Percentiles rank a stretch among this genome's conserved stretches.
Conservation (phyloP, 352 stramenopile species). For the Globisporangium emineosum region DNA sequence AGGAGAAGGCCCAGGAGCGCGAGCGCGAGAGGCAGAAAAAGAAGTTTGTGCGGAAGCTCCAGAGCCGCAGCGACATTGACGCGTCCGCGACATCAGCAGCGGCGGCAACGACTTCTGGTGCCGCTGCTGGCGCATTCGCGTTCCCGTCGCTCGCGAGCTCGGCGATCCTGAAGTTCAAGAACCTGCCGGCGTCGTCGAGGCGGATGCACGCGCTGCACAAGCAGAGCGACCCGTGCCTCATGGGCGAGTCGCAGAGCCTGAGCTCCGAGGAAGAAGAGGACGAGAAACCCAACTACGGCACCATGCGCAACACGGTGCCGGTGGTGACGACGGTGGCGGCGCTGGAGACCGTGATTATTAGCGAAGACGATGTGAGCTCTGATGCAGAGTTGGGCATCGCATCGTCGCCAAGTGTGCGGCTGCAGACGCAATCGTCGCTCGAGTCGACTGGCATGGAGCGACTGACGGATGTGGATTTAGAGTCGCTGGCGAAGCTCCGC, state of each 20-base stretch:
- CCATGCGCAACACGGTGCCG: slow-evolving; percentile 6
- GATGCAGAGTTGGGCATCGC: slow-evolving; percentile 12
- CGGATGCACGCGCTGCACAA: slow-evolving; percentile 15
- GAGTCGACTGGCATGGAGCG: slow-evolving; percentile 8
- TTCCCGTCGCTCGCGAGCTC: slow-evolving; percentile 22
- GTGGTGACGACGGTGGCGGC: background rate
- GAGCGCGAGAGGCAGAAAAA: slow-evolving; percentile 16
- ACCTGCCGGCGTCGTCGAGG: background rate
- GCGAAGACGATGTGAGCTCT: background rate
- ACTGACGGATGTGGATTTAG: slow-evolving; percentile 7
- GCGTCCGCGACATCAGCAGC: background rate
- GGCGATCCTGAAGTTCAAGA: slow-evolving; percentile 22
- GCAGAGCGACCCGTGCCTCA: slow-evolving; percentile 19
- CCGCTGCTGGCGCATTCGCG: background rate
- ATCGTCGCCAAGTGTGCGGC: background rate
- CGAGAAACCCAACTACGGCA: slow-evolving; percentile 16
- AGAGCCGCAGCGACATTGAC: slow-evolving; percentile 18
- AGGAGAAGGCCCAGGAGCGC: background rate
- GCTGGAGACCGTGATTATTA: background rate
- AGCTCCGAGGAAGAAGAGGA: slow-evolving; percentile 20
- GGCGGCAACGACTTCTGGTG: background rate
- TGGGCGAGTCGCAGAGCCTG: slow-evolving; percentile 21
- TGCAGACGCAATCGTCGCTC: slow-evolving; percentile 15
- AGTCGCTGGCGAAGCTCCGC: slow-evolving; percentile 5
- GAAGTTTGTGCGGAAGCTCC: slow-evolving; percentile 20